Base-by-base conservation (phyloP, 768 basidiomycete genomes). In the Amanita pallidorosea region DNA sequence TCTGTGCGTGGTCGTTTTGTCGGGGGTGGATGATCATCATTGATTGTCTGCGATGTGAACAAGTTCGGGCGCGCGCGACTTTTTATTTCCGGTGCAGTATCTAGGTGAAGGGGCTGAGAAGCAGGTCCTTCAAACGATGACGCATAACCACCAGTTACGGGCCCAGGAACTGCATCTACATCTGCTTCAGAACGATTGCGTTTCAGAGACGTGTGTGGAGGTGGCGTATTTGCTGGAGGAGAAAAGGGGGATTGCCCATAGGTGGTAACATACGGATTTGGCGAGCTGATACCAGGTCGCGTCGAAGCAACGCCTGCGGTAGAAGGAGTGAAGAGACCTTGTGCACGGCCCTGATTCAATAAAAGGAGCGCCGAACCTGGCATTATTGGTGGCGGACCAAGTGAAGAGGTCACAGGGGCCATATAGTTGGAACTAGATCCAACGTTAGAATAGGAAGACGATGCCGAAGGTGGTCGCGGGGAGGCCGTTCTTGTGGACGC, bases 311-410 rank as follows among this genome's bases (percentile, higher is more conserved):
- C 65, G 55, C 74, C 72, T 48, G 88, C 83, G 8, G 89, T 88
- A 18, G 87, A 88, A 3, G 88, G 88, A 22, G 88, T 89, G 62
- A 89, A 89, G 25, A 90, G 74, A 53, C 87, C 87, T 69, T 89
- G 88, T 0, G 87, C 87, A 53, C 87, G 80, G 53, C 87, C 87
- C 73, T 90, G 88, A 61, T 88, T 85, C 41, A 90, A 73, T 40
- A 90, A 74, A 49, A 86, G 83, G 45, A 90, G 79, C 23, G 88
- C 88, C 40, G 88, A 89, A 44, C 88, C 88, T 31, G 88, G 88
- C 81, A 88, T 82, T 61, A 90, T 90, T 37, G 88, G 85, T 27
- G 86, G 76, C n/a, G 88, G 83, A 2, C 83, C 84, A 51, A 90
- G 75, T 64, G 62, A 73, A 55, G 73, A 81, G 54, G 73, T 74